phyloP scores from a whole-genome alignment of 1,284 basidiomycete species.

The Rhodotorula sp. region DNA sequence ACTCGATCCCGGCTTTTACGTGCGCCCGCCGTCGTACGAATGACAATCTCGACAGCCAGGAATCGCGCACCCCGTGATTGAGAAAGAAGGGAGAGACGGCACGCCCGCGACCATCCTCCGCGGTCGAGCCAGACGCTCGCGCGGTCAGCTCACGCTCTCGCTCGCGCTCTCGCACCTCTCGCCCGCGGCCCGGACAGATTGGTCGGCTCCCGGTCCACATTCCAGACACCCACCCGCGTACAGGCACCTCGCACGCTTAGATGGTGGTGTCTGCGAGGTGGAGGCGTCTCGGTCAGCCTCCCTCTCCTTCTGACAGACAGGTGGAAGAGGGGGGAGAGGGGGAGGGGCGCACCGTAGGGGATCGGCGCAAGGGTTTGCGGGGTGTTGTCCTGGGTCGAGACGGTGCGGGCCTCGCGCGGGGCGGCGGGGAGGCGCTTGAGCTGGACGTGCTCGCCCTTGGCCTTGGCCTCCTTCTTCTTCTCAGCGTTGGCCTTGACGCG shows the following conservation, averaged over 20 bases:
- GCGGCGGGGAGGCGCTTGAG: slow-evolving; percentile 84
- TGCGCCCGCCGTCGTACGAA: too few relatives aligned
- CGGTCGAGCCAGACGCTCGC: too few relatives aligned
- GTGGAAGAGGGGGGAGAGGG: neutral
- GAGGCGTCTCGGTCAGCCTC: too few relatives aligned
- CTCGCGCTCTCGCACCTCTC: too few relatives aligned
- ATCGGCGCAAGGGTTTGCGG: slow-evolving; percentile 92
- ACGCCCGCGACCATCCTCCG: too few relatives aligned
- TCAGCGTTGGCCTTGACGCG: slow-evolving; percentile 91
- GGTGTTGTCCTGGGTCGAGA: slow-evolving; percentile 73
- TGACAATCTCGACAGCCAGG: too few relatives aligned
- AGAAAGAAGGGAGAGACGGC: too few relatives aligned
- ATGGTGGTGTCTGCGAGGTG: slow-evolving; percentile 34
- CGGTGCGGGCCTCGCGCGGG: slow-evolving; percentile 77
- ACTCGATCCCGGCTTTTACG: too few relatives aligned
- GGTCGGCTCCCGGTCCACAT: neutral
- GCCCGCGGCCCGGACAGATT: too few relatives aligned
- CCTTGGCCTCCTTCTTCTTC: slow-evolving; percentile 80
- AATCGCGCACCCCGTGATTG: too few relatives aligned
- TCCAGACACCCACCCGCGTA: neutral
- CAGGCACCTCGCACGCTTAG: slow-evolving; percentile 13
- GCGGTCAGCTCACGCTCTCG: too few relatives aligned
- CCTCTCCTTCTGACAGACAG: neutral
- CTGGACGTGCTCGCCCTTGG: slow-evolving; percentile 82
- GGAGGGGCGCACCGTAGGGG: slow-evolving; percentile 57